Evolutionary conservation across 2,329 filamentous ascomycete genomes (phyloP).

Genomic region (Immersiporthe knoxdaviesiana): DNA sequence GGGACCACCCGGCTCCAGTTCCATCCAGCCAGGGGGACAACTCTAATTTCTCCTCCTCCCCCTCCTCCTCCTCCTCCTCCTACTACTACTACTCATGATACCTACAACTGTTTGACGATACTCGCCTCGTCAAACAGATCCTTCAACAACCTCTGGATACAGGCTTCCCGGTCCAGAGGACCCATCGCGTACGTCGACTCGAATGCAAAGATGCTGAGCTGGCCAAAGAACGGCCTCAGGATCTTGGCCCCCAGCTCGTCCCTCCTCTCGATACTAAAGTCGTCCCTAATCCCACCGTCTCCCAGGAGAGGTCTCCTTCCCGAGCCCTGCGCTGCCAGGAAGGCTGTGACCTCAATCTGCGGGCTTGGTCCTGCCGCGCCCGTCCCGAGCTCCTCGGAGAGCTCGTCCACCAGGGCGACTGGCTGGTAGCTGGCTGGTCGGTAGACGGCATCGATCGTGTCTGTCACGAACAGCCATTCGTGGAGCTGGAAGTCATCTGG

Average conservation of each 20-base stretch:
- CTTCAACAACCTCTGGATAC: conserved; percentile 65
- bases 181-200: conserved; percentile 91
- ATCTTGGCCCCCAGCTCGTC: conserved; percentile 76
- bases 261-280: conserved; percentile 60
- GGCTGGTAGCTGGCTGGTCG: conserved; percentile 70
- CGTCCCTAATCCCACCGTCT: conserved; percentile 57
- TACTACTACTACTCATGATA: neutral
- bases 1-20: conserved; percentile 3
- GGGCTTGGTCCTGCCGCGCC: conserved; percentile 39
- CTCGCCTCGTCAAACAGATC: conserved; percentile 82
- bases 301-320: conserved; percentile 55
- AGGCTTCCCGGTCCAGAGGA: conserved; percentile 65
- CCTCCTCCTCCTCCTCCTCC: too few species aligned
- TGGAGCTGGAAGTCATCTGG: conserved; percentile 98
- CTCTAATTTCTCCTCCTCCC: too few species aligned
- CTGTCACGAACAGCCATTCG: conserved; percentile 96
- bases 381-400: conserved; percentile 74
- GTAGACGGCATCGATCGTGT: conserved; percentile 96
- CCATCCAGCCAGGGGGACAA: neutral
- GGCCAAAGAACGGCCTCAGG: conserved; percentile 84
- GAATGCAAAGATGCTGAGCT: conserved; percentile 90
- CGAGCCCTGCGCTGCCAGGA: conserved; percentile 41
- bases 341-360: conserved; percentile 44
- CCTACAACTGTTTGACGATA: conserved; percentile 62
- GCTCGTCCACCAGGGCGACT: conserved; percentile 79